A percentile compares a stretch with the other conserved stretches of the same genome.
Evolutionary conservation across 495 filamentous ascomycete genomes (phyloP).

Genomic region (Daldinia concentrica): DNA sequence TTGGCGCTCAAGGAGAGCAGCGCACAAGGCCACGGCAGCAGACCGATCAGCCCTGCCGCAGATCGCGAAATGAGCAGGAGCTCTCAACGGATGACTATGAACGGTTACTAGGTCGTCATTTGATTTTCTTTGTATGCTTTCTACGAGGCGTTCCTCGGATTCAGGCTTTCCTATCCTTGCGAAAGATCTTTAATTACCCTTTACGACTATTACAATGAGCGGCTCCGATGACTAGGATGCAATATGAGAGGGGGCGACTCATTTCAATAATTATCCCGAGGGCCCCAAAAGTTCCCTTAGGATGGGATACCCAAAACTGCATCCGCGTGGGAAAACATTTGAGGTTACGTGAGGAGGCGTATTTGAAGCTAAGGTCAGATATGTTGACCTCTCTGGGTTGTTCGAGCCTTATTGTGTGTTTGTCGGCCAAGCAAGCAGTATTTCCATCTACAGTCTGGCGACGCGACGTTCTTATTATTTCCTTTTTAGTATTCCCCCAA

Average conservation of each 20-base stretch:
- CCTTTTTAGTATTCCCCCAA: constrained; percentile 51
- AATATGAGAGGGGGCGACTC: constrained; percentile 19
- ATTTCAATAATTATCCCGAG: constrained; percentile 34
- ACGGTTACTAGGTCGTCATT: constrained; percentile 76
- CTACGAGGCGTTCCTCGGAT: constrained; percentile 41
- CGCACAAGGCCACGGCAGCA: constrained; percentile 83
- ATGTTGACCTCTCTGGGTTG: constrained; percentile 21
- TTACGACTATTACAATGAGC: constrained; percentile 39
- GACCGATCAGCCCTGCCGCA: constrained; percentile 93
- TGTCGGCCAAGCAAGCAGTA: constrained; percentile 47
- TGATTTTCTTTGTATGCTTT: constrained; percentile 39
- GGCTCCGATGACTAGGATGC: constrained; percentile 21
- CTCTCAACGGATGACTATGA: constrained; percentile 97
- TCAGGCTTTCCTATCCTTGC: constrained; percentile 30
- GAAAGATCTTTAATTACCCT: constrained; percentile 33
- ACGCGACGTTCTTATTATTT: constrained; percentile 49
- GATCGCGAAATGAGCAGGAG: constrained; percentile 96
- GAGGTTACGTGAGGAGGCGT: constrained; percentile 37
- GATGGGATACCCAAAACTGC: constrained; percentile 39
- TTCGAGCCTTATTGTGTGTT: constrained; percentile 42
- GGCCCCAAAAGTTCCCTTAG: constrained; percentile 25
- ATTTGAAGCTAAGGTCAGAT: constrained; percentile 36
- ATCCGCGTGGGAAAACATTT: constrained; percentile 26
- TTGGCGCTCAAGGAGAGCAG: constrained; percentile 97
- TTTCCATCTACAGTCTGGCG: constrained; percentile 46